Conservation (phyloP, 2,329 filamentous ascomycete species). For the Ophiostoma australiae region DNA sequence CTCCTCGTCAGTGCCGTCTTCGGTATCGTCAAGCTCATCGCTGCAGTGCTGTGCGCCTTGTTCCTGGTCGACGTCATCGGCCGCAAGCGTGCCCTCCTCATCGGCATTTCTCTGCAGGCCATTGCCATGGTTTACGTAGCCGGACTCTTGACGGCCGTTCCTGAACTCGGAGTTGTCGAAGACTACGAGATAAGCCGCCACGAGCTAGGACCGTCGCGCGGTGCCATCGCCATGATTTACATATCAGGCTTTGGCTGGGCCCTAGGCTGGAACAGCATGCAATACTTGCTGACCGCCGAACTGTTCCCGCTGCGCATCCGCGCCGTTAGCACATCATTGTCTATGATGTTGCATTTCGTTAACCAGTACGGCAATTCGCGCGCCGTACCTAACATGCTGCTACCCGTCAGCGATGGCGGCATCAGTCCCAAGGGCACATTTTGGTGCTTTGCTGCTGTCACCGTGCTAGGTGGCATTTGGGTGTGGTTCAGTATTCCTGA, state of each 20-base stretch:
- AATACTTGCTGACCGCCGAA: not conserved
- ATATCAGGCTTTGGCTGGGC: not conserved
- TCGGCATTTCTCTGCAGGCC: not conserved
- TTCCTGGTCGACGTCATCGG: not conserved
- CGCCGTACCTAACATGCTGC: not conserved
- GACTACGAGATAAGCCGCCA: not conserved
- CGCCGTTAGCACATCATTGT: not conserved
- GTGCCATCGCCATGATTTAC: not conserved
- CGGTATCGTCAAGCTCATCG: not conserved
- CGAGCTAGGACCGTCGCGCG: not conserved
- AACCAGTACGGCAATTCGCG: not conserved
- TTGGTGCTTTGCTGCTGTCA: not conserved
- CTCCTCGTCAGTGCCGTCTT: not conserved
- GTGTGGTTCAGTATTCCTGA: not conserved
- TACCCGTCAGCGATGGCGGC: not conserved
- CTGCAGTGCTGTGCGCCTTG: not conserved
- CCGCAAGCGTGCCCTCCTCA: not conserved
- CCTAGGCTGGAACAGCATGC: conserved; percentile 3
- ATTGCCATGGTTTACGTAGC: not conserved
- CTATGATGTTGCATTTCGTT: not conserved
- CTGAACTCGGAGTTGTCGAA: not conserved
- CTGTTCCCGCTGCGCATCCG: not conserved
- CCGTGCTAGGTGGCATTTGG: not conserved
- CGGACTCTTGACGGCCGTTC: not conserved
- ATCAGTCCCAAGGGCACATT: not conserved